A percentile compares a stretch with the other conserved stretches of the same genome.
Evolutionary conservation across 2,329 filamentous ascomycete genomes (phyloP).

Genomic region (Aurifilum marmelostoma): DNA sequence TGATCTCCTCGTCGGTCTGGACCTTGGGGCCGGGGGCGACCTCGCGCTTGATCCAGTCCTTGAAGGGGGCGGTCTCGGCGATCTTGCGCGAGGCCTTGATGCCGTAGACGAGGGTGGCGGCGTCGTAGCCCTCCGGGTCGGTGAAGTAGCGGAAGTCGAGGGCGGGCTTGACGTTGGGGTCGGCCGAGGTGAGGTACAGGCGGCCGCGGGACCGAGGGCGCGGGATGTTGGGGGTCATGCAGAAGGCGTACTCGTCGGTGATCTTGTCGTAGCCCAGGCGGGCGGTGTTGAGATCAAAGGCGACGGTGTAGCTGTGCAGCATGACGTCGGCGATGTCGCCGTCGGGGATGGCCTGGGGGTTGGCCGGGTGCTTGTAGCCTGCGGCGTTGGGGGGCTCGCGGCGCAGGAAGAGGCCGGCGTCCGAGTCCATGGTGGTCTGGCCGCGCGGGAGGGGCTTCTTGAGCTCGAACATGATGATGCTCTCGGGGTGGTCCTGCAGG

Average conservation of each 20-base stretch:
- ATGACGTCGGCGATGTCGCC: conserved; percentile 82
- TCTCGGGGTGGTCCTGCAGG: conserved; percentile 63
- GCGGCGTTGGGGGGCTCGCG: conserved; percentile 73
- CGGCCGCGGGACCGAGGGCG: conserved; percentile 77
- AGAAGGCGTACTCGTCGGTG: conserved; percentile 79
- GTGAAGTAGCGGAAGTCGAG: conserved; percentile 91
- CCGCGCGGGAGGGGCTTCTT: conserved; percentile 74
- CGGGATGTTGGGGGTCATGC: conserved; percentile 91
- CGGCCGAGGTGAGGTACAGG: conserved; percentile 75
- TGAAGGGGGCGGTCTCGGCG: conserved; percentile 76
- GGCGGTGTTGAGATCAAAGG: conserved; percentile 83
- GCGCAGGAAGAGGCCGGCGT: conserved; percentile 85
- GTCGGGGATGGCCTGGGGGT: conserved; percentile 58
- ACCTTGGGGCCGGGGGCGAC: conserved; percentile 75
- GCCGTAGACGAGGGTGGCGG: conserved; percentile 77
- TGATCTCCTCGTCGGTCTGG: conserved; percentile 78
- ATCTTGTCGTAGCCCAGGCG: conserved; percentile 71
- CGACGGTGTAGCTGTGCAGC: conserved; percentile 72
- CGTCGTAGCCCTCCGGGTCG: conserved; percentile 82
- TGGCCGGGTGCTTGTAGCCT: conserved; percentile 53
- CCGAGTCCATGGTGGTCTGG: conserved; percentile 89
- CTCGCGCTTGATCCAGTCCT: conserved; percentile 81
- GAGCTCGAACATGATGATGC: conserved; percentile 73
- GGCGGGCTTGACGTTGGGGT: conserved; percentile 77
- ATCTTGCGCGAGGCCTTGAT: conserved; percentile 78